Percentiles rank a stretch among this genome's conserved stretches.
phyloP scores from a whole-genome alignment of 1,139 yeast species.

The Magnusiomyces starmeri region DNA sequence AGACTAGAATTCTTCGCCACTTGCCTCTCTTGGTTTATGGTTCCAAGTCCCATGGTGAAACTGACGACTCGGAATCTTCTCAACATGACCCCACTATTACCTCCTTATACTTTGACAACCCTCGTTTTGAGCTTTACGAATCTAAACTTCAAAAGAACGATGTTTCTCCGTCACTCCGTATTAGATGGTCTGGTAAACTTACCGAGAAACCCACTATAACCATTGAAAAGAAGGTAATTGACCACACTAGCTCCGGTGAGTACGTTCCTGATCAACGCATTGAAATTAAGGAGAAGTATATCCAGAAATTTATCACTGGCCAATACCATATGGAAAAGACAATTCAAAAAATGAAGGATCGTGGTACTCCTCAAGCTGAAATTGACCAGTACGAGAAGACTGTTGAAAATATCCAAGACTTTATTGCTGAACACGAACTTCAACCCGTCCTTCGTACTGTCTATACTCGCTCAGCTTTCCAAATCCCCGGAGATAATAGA shows the following conservation, averaged over 20 bases:
- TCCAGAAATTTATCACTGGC: conserved; percentile 52
- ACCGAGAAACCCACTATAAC: conserved; percentile 67
- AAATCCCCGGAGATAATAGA: conserved; percentile 94
- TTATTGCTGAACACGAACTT: conserved; percentile 57
- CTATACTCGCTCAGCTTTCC: conserved; percentile 91
- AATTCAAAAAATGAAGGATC: conserved; percentile 48
- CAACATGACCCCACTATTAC: conserved; percentile 73
- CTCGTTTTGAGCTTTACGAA: conserved; percentile 76
- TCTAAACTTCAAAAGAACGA: conserved; percentile 67
- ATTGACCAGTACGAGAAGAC: conserved; percentile 48
- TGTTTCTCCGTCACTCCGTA: conserved; percentile 67
- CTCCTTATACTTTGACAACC: conserved; percentile 81
- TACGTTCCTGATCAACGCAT: conserved; percentile 41
- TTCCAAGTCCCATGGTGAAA: conserved; percentile 34
- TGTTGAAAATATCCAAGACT: conserved; percentile 53
- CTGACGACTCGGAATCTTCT: conserved; percentile 34
- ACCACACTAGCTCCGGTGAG: conserved; percentile 43
- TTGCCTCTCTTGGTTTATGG: conserved; percentile 81
- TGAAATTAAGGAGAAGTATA: conserved; percentile 69
- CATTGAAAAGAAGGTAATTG: conserved; percentile 68
- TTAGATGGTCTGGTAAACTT: conserved; percentile 87
- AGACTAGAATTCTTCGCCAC: conserved; percentile 86
- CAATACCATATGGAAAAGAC: conserved; percentile 42
- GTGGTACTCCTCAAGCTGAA: conserved; percentile 41
- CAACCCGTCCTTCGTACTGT: conserved; percentile 84